These are phyloP conservation scores for Akanthomyces dipterigenus DNA, from an alignment of 2,329 filamentous ascomycete species.

Conservation along the genomic window DNA sequence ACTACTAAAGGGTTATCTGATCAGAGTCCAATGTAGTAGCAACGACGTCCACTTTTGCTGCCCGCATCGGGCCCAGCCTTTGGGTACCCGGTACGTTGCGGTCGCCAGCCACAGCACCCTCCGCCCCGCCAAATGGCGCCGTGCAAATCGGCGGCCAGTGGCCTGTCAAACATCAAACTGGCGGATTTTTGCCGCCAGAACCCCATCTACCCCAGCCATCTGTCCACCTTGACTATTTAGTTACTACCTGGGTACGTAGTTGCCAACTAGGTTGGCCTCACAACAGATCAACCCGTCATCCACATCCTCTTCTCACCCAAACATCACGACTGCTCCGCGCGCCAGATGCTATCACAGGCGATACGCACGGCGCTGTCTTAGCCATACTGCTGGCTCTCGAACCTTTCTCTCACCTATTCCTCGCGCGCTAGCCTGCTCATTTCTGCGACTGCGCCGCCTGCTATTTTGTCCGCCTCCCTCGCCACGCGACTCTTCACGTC, in stretches of 20 bases:
- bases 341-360: constrained; percentile 1
- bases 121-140: neutral
- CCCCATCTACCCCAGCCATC: neutral
- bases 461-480: neutral
- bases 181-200: neutral
- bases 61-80: too few relatives aligned
- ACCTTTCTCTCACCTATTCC: neutral
- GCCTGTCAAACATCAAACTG: neutral
- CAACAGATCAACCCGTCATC: constrained; percentile 9
- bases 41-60: too few relatives aligned
- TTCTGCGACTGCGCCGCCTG: neutral
- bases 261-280: neutral
- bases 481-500: neutral
- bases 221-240: too few relatives aligned
- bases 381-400: neutral
- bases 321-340: neutral
- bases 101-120: neutral
- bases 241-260: too few relatives aligned
- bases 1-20: too few relatives aligned
- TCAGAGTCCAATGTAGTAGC: too few relatives aligned
- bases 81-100: too few relatives aligned
- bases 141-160: neutral
- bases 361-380: neutral
- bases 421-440: neutral
- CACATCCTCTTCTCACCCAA: neutral